Base-by-base conservation (phyloP, 2,329 filamentous ascomycete genomes). In the Cercospora zeae-maydis region DNA sequence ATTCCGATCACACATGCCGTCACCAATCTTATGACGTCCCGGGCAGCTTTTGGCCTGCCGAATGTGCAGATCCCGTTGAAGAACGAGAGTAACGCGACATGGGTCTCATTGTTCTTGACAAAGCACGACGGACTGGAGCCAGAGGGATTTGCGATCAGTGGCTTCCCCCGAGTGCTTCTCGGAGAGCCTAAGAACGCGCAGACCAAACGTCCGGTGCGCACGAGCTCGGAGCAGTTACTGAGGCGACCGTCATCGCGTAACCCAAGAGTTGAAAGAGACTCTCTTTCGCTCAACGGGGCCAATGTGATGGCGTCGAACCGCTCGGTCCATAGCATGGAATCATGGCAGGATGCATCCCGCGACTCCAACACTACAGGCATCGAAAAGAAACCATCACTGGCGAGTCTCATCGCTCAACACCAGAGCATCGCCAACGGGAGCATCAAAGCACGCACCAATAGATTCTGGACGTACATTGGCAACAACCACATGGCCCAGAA, bases 401-500 rank as follows among this genome's bases (percentile, higher is more conserved):
- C 72, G 30, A 72, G 73, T 27, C 66, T 74, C 33, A 73, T 75
- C 36, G 62, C 70, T 9, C 69, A 72, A 47, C 68, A 73, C 45
- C 69, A 73, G 56, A 34, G 11, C 21, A 42, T 39, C 19, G 55
- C 53, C 34, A 49, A 56, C 7, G 69, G 70, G 10, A 66, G 58
- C 13, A 69, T 71, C 37, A 67, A 67, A 55, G 59, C 64, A n/a
- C 63, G 72, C 8, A 73, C 70, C 13, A 74, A 73, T 49, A 64
- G 72, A n/a, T 75, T 75, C 68, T 75, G 73, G 73, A 73, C 73
- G 2, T 75, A 75, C 51, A 75, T 74, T 33, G 73, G 72, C 52
- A 73, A 72, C 62, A 71, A 71, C 21, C 72, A 75, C 61, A 75
- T 75, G 72, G 71, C 70, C 1, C 68, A 71, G 54, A 68, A 75